Evolutionary conservation across 2,329 filamentous ascomycete genomes (phyloP).

Genomic region (Hymenoscyphus fructigenus): DNA sequence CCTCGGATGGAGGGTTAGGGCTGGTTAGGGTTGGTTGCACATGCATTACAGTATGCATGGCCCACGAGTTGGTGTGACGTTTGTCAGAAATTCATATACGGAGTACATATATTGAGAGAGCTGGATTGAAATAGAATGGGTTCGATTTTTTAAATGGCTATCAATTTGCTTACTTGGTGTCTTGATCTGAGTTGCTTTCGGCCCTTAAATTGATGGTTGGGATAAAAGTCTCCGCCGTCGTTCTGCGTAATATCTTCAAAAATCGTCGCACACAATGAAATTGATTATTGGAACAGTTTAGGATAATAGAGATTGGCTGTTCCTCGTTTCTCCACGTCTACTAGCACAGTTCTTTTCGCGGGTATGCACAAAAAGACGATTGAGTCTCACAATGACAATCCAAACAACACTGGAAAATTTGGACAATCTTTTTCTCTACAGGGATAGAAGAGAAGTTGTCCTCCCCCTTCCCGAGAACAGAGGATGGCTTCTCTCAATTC

Average conservation of each 20-base stretch:
- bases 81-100: neutral
- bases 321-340: no score
- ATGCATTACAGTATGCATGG: neutral
- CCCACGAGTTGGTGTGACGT: neutral
- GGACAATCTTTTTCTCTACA: no score
- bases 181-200: neutral
- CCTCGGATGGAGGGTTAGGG: neutral
- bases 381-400: neutral
- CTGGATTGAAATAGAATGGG: neutral
- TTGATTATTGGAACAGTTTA: no score
- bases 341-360: no score
- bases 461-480: neutral
- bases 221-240: no score
- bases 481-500: neutral
- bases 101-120: neutral
- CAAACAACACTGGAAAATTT: neutral
- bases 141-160: neutral
- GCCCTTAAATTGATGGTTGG: neutral
- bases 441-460: neutral
- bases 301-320: no score
- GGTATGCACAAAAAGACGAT: no score
- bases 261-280: no score
- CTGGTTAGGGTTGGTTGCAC: neutral
- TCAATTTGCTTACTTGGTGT: neutral
- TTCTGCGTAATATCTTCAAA: no score